These are phyloP conservation scores for Plasmodium gallinaceum DNA, from an alignment of 169 alveolate species.

Conservation along the genomic window DNA sequence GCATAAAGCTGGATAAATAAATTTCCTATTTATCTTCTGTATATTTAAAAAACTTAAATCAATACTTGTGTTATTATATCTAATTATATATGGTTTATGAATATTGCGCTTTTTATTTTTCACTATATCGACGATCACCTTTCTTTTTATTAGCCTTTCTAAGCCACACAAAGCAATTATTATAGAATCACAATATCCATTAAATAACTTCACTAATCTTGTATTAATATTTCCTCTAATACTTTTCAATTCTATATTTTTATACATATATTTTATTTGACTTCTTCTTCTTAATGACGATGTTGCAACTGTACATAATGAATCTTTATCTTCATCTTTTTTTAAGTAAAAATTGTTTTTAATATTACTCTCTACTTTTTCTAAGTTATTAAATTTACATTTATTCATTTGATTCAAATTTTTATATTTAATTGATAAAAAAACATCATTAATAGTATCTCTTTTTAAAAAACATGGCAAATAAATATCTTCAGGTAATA, in stretches of 20 bases:
- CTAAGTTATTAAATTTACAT: background rate
- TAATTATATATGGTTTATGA: slow-evolving; percentile 6
- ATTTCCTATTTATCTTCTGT: slow-evolving; percentile 45
- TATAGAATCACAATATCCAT: slow-evolving; percentile 39
- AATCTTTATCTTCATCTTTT: background rate
- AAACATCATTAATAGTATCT: slow-evolving; percentile 64
- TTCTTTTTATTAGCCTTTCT: slow-evolving; percentile 43
- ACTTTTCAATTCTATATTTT: slow-evolving; percentile 29
- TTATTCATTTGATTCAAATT: slow-evolving; percentile 34
- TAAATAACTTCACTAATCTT: slow-evolving; percentile 52
- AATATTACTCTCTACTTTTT: background rate
- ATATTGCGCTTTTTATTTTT: background rate
- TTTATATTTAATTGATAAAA: slow-evolving; percentile 45
- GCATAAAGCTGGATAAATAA: slow-evolving; percentile 58
- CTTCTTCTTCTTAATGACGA: slow-evolving; percentile 68
- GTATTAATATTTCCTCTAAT: slow-evolving; percentile 69
- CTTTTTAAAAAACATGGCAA: slow-evolving; percentile 60
- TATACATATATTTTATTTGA: slow-evolving; percentile 49
- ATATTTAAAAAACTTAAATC: slow-evolving; percentile 39
- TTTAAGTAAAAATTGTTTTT: background rate
- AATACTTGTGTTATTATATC: slow-evolving; percentile 17
- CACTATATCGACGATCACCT: slow-evolving; percentile 6
- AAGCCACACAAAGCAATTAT: slow-evolving; percentile 70
- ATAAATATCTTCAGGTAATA: slow-evolving; percentile 44
- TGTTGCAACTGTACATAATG: slow-evolving; percentile 37